These are phyloP conservation scores for Vicia faba DNA, from an alignment of 306 rosid species.

Conservation along the genomic window DNA sequence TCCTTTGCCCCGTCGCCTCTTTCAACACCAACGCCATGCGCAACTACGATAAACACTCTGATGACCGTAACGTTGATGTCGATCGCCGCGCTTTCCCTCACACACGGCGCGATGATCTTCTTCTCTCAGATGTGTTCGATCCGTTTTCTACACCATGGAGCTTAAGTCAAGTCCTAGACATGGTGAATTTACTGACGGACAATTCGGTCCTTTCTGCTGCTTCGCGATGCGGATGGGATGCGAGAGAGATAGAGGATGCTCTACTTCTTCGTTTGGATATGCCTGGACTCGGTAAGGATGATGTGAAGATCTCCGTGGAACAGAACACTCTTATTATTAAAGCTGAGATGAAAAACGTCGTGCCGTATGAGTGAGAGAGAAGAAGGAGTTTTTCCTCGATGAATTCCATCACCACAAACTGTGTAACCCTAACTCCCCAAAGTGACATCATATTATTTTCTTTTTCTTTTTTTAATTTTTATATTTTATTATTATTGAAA, in stretches of 20 bases:
- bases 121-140: slow-evolving; percentile 63
- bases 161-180: slow-evolving; percentile 68
- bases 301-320: slow-evolving; percentile 71
- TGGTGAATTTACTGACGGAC: slow-evolving; percentile 43
- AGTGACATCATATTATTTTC: no score
- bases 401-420: no score
- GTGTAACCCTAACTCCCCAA: no score
- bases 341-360: no score
- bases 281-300: slow-evolving; percentile 72
- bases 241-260: slow-evolving; percentile 53
- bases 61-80: no score
- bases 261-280: slow-evolving; percentile 67
- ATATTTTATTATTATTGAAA: no score
- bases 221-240: slow-evolving; percentile 68
- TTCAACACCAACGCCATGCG: slow-evolving; percentile 54
- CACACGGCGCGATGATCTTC: slow-evolving; percentile 31
- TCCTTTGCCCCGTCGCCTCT: slow-evolving; percentile 14
- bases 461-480: no score
- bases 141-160: slow-evolving; percentile 71
- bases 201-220: slow-evolving; percentile 51
- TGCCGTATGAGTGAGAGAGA: no score
- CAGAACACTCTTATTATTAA: slow-evolving; percentile 63
- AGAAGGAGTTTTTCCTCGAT: no score
- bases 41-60: slow-evolving; percentile 21
- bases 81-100: slow-evolving; percentile 28